A percentile compares a stretch with the other conserved stretches of the same genome.
These are phyloP conservation scores for Daldinia caldariorum DNA, from an alignment of 495 filamentous ascomycete genomes.

Conservation along the genomic window DNA sequence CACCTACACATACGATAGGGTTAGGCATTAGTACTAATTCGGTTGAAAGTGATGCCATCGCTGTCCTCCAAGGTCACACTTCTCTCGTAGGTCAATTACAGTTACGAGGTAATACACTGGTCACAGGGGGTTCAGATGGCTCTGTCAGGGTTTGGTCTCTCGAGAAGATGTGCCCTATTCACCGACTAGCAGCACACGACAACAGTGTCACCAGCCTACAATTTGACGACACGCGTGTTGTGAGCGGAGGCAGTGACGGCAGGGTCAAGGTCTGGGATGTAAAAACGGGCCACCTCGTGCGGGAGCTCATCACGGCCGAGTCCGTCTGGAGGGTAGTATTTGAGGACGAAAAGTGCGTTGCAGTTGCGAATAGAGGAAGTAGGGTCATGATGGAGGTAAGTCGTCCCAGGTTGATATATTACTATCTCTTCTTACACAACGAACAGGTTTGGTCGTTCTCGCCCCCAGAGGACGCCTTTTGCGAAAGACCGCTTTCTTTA, in stretches of 20 bases:
- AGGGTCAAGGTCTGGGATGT: conserved; percentile 98
- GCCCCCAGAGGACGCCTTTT: conserved; percentile 75
- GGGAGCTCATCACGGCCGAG: conserved; percentile 89
- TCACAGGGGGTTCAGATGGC: conserved; percentile 95
- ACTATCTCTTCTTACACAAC: conserved; percentile 28
- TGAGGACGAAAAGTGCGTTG: conserved; percentile 96
- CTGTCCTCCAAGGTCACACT: conserved; percentile 96
- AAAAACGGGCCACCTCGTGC: conserved; percentile 86
- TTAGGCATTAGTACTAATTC: conserved; percentile 37
- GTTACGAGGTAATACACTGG: conserved; percentile 91
- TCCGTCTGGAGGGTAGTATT: conserved; percentile 98
- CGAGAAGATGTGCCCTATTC: conserved; percentile 85
- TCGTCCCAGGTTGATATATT: not conserved
- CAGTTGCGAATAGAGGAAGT: conserved; percentile 84
- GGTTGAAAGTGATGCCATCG: conserved; percentile 73
- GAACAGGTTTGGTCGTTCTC: conserved; percentile 89
- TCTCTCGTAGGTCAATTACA: conserved; percentile 97
- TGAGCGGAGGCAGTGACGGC: conserved; percentile 94
- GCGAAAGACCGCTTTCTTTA: conserved; percentile 53
- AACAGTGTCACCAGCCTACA: conserved; percentile 97
- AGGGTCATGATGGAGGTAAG: conserved; percentile 97
- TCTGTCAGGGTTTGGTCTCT: conserved; percentile 96
- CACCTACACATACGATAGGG: not conserved
- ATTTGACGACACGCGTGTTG: conserved; percentile 93
- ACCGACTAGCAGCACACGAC: conserved; percentile 95